Percentiles rank a stretch among this genome's conserved stretches.
phyloP scores from a whole-genome alignment of 2,329 filamentous ascomycete species.

The Leptographium wingfieldii region DNA sequence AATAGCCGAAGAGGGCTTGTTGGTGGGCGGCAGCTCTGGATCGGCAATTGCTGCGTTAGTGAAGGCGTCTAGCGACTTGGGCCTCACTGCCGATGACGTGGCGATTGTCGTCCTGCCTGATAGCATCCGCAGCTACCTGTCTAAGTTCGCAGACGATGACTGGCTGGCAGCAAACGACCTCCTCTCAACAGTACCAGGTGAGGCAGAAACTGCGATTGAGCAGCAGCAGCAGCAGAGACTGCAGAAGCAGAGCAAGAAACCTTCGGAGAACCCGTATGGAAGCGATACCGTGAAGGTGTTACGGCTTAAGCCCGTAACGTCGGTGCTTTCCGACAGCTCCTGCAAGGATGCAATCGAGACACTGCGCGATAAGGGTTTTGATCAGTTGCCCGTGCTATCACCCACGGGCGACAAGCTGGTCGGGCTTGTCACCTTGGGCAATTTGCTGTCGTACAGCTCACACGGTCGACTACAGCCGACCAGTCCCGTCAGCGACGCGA shows the following conservation, averaged over 20 bases:
- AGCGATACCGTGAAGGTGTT: conserved; percentile 71
- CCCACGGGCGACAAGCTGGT: conserved; percentile 60
- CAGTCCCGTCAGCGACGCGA: conserved; percentile 70
- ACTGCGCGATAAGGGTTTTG: conserved; percentile 97
- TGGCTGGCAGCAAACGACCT: conserved; percentile 97
- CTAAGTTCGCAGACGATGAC: conserved; percentile 97
- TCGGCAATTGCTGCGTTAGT: conserved; percentile 79
- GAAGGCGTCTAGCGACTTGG: conserved; percentile 61
- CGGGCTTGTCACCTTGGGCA: conserved; percentile 87
- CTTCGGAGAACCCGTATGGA: conserved; percentile 54
- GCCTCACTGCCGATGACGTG: conserved; percentile 70
- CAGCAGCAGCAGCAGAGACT: conserved; percentile 20
- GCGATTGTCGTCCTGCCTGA: conserved; percentile 89
- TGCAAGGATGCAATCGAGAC: conserved; percentile 89
- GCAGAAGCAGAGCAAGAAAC: conserved; percentile 16
- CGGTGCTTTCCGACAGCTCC: conserved; percentile 54
- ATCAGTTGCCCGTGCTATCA: conserved; percentile 84
- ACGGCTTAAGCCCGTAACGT: conserved; percentile 86
- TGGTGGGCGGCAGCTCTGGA: conserved; percentile 88
- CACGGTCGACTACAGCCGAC: conserved; percentile 64
- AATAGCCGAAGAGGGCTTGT: conserved; percentile 85
- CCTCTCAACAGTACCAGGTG: conserved; percentile 40
- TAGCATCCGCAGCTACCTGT: conserved; percentile 93
- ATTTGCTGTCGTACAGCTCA: conserved; percentile 82
- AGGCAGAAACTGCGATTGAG: conserved; percentile 18